Conservation (phyloP, 345 rosid genomes). For the Dimocarpus longan region DNA sequence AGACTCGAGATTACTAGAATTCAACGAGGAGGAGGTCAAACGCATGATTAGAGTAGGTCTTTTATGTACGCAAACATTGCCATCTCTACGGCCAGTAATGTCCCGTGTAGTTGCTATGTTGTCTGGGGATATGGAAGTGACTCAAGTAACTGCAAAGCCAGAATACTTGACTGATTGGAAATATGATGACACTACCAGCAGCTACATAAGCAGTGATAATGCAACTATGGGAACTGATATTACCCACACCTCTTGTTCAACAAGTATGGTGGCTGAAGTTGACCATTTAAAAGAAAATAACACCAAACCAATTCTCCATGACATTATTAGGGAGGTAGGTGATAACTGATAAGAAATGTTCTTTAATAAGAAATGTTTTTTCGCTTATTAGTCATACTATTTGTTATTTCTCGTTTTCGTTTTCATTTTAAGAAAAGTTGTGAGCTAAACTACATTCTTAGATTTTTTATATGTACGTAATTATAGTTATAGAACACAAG, state of each 20-base stretch:
- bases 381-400: too few relatives aligned
- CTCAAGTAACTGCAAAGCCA: conserved; percentile 10
- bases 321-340: too few relatives aligned
- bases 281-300: too few relatives aligned
- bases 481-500: neutral
- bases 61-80: conserved; percentile 63
- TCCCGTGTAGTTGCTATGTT: conserved; percentile 70
- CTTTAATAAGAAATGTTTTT: too few relatives aligned
- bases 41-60: conserved; percentile 56
- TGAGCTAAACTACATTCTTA: too few relatives aligned
- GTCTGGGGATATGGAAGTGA: conserved; percentile 63
- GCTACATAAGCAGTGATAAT: conserved; percentile 29
- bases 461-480: neutral
- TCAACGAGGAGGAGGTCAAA: conserved; percentile 45
- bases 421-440: too few relatives aligned
- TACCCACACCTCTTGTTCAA: neutral
- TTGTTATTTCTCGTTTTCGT: too few relatives aligned
- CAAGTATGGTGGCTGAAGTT: too few relatives aligned
- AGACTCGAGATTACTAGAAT: conserved; percentile 39
- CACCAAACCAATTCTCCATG: too few relatives aligned
- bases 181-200: conserved; percentile 42
- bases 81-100: conserved; percentile 54
- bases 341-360: too few relatives aligned
- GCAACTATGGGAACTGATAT: conserved; percentile 12
- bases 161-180: conserved; percentile 56